Conservation (phyloP, 192 early-diverging fungal genomes). For the Coemansia sp. region DNA sequence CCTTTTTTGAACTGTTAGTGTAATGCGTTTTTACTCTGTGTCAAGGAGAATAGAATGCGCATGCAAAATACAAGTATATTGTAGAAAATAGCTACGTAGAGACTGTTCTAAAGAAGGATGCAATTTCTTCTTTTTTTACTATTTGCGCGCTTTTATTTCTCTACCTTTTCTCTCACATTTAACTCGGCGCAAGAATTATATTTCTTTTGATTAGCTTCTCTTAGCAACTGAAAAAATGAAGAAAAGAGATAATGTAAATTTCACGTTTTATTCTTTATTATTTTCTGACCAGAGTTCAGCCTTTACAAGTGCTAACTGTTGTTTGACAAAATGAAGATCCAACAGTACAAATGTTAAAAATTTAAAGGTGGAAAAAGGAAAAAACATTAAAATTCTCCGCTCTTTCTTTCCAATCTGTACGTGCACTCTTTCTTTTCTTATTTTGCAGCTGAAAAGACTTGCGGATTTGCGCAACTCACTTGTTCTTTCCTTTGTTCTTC, state of each 20-base stretch:
- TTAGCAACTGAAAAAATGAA: not conserved
- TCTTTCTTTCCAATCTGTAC: not conserved
- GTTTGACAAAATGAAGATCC: not conserved
- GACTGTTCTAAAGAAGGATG: not conserved
- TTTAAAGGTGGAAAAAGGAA: not conserved
- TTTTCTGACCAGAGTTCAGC: no score
- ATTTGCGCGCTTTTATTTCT: not conserved
- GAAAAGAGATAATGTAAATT: no score
- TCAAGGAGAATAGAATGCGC: no score
- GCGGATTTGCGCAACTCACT: not conserved
- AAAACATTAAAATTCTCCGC: conserved; percentile 2
- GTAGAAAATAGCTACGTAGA: not conserved
- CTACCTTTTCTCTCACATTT: not conserved
- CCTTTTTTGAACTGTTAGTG: no score
- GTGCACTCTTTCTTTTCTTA: no score
- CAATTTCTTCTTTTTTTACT: not conserved
- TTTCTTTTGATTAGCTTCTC: not conserved
- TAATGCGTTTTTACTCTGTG: no score
- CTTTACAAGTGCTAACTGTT: no score
- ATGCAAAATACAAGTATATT: not conserved
- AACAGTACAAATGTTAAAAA: no score
- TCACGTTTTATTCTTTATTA: no score
- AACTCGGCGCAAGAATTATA: not conserved
- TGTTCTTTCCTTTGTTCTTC: not conserved
- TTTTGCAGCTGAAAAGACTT: not conserved